Evolutionary conservation across 495 filamentous ascomycete genomes (phyloP).

Genomic region (Articulospora tetracladia): DNA sequence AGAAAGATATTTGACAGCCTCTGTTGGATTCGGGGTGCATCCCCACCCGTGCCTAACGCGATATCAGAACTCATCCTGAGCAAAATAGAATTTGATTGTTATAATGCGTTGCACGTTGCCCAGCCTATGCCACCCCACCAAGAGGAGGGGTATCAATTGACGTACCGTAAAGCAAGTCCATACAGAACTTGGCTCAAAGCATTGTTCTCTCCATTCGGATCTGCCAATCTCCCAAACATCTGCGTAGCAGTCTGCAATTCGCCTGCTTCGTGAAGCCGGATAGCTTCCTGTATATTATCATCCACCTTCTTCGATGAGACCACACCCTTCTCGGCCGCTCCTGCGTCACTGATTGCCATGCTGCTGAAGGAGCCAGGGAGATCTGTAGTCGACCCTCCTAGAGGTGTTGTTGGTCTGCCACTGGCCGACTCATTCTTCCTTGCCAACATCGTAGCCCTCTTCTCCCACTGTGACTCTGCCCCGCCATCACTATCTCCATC

Average conservation of each 20-base stretch:
- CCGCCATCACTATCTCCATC: constrained; percentile 42
- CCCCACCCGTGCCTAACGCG: constrained; percentile 86
- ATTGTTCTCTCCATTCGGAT: constrained; percentile 82
- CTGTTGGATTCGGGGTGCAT: constrained; percentile 62
- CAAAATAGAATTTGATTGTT: not conserved
- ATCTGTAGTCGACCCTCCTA: constrained; percentile 8
- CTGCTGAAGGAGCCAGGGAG: constrained; percentile 12
- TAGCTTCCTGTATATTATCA: constrained; percentile 92
- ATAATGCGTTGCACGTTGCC: not conserved
- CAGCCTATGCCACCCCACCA: not conserved
- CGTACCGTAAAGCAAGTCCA: constrained; percentile 86
- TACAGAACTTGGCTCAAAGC: constrained; percentile 94
- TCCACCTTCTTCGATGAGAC: constrained; percentile 51
- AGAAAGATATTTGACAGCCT: constrained; percentile 78
- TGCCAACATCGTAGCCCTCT: constrained; percentile 81
- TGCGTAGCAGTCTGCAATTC: constrained; percentile 69
- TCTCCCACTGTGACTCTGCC: constrained; percentile 67
- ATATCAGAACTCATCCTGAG: constrained; percentile 10
- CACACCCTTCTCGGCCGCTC: constrained; percentile 15
- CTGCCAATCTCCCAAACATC: constrained; percentile 84
- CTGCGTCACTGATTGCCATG: constrained; percentile 9
- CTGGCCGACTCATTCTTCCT: constrained; percentile 49
- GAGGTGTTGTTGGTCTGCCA: constrained; percentile 20
- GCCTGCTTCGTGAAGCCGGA: constrained; percentile 85
- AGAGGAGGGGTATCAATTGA: constrained; percentile 14